Evolutionary conservation across 2,329 filamentous ascomycete species (phyloP), one percentile per base, ranked within the genome.

Genomic region (Aspergillus sp.): DNA sequence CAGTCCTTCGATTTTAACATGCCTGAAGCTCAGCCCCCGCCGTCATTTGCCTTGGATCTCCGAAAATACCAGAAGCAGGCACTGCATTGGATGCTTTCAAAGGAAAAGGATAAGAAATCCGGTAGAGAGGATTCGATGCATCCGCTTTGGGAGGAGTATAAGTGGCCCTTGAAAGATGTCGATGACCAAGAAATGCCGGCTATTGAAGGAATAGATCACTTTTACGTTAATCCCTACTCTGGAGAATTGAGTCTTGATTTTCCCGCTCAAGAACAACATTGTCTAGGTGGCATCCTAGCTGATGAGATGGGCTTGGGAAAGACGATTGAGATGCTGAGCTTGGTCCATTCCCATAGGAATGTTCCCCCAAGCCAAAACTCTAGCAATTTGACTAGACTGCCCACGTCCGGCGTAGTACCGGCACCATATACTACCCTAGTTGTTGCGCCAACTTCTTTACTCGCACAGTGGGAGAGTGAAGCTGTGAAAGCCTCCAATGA

Each of bases 231-330:
- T 67, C 93, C 93, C 0, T 99, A 99, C 73, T 97, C 93, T 6
- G 95, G 95, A 8, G 93, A 98, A 65, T 79, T 99, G 52, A 96
- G 92, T 2, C 79, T 98, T 0, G 87, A 96, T 6, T 99, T 99
- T 64, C 95, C 95, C 1, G 85, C 87, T 2, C 95, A 99, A 70
- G 91, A 98, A 68, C 95, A 98, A 70, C 91, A 96, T 70, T 99
- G 95, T 65, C 80, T 96, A 0, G 95, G 95, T 45, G 95, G 95
- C 6, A 90, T 99, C 57, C 79, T 99, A 43, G 95, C 95, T 8
- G 95, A 99, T 68, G 83, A 98, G 75, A 99, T 99, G 95, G 95
- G 95, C 47, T 81, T 99, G 2, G 95, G 95, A 35, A 99, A 99
- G 78, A 99, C 95, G 0, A 98, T 99, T 53, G 93, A 99, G 70